phyloP scores from a whole-genome alignment of 371 early-diverging fungal genomes.

The Gilbertella persicaria region DNA sequence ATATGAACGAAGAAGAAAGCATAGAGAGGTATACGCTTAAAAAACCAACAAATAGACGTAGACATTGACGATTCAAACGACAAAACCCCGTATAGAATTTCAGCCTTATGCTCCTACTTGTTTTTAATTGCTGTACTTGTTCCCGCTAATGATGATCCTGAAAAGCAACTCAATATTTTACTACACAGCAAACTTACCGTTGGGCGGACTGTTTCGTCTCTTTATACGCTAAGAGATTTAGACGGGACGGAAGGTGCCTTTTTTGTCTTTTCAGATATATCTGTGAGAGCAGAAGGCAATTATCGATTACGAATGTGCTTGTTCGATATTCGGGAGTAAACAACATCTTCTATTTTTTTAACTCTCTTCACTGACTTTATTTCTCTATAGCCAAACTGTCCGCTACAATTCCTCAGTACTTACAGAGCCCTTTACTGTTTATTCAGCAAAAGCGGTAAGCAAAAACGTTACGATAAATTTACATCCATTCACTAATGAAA shows the following conservation, averaged over 20 bases:
- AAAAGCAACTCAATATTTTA: conserved; percentile 15
- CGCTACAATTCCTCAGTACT: conserved; percentile 25
- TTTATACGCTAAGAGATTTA: conserved; percentile 61
- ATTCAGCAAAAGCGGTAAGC: conserved; percentile 41
- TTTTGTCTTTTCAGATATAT: conserved; percentile 94
- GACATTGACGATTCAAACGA: too few relatives aligned
- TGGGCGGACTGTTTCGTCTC: conserved; percentile 64
- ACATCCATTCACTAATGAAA: neutral
- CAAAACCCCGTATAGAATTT: conserved; percentile 17
- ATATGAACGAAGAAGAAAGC: conserved; percentile 4
- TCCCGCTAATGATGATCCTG: conserved; percentile 16
- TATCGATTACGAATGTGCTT: conserved; percentile 88
- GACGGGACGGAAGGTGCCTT: conserved; percentile 80
- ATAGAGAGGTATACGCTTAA: conserved; percentile 1
- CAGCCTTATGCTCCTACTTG: conserved; percentile 25
- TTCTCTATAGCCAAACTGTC: conserved; percentile 18
- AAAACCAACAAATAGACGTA: too few relatives aligned
- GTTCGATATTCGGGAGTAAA: conserved; percentile 79
- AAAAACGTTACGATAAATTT: neutral
- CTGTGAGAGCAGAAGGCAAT: conserved; percentile 85
- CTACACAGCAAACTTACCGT: conserved; percentile 38
- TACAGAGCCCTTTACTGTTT: conserved; percentile 51
- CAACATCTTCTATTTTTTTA: neutral
- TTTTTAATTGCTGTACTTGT: conserved; percentile 40
- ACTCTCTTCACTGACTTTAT: neutral